phyloP scores from a whole-genome alignment of 805 yeast genomes.

The Pichia occidentalis region DNA sequence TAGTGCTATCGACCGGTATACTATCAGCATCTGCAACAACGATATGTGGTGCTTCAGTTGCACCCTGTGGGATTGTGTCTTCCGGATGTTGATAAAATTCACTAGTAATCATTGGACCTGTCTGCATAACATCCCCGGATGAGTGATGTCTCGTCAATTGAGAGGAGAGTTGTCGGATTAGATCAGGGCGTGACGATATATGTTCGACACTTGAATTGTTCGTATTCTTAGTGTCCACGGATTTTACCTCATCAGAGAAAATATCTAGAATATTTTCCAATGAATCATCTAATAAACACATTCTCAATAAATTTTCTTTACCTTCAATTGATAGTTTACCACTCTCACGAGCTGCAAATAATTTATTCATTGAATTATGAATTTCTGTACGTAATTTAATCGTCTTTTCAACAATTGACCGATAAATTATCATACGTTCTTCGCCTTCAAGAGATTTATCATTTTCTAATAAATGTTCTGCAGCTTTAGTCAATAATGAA shows the following conservation, averaged over 20 bases:
- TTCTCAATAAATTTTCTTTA: conserved; percentile 46
- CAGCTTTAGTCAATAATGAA: conserved; percentile 64
- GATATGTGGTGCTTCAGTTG: conserved; percentile 47
- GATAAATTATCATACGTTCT: conserved; percentile 39
- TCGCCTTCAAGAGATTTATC: conserved; percentile 24
- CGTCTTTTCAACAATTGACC: conserved; percentile 47
- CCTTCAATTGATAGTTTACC: conserved; percentile 48
- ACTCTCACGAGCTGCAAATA: conserved; percentile 39
- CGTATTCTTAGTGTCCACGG: neutral
- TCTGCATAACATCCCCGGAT: conserved; percentile 43
- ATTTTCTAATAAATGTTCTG: conserved; percentile 52
- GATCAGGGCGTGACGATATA: conserved; percentile 18
- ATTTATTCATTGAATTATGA: conserved; percentile 44
- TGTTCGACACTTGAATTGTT: neutral
- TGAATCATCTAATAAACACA: conserved; percentile 49
- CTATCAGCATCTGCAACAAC: conserved; percentile 62
- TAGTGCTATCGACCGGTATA: conserved; percentile 57
- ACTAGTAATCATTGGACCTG: conserved; percentile 50
- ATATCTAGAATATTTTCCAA: conserved; percentile 46
- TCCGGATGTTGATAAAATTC: conserved; percentile 18
- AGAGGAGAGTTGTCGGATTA: conserved; percentile 24
- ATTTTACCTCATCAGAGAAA: conserved; percentile 27
- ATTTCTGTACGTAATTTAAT: conserved; percentile 43
- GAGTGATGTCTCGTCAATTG: conserved; percentile 40
- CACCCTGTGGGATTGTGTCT: conserved; percentile 3